phyloP scores from a whole-genome alignment of 331 rosid species.

The Quercus tomentella region DNA sequence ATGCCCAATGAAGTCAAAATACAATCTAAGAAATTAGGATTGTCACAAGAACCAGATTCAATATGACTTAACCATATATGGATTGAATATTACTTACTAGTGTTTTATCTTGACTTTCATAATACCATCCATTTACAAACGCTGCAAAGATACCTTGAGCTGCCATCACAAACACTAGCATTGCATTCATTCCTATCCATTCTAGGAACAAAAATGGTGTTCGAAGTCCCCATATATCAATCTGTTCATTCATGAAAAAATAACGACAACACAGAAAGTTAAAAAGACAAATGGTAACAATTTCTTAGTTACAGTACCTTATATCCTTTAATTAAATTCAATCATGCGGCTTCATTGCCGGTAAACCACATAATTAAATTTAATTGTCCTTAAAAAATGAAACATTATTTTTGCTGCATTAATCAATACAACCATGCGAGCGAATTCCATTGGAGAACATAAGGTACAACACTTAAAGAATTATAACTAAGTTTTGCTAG shows the following conservation, averaged over 20 bases:
- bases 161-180: conserved; percentile 91
- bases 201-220: conserved; percentile 76
- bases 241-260: conserved; percentile 37
- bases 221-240: conserved; percentile 74
- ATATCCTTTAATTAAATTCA: no score
- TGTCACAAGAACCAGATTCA: not conserved
- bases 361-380: no score
- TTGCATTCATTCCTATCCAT: conserved; percentile 97
- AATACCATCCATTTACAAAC: conserved; percentile 85
- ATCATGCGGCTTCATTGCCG: no score
- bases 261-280: not conserved
- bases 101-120: conserved; percentile 38
- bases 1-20: not conserved
- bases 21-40: not conserved
- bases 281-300: not conserved
- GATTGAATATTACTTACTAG: conserved; percentile 39
- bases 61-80: no score
- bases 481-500: no score
- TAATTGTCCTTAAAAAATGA: no score
- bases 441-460: no score
- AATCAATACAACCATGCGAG: no score
- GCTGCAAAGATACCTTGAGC: conserved; percentile 88
- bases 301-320: no score
- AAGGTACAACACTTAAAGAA: no score
- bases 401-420: no score